Percentiles rank a stretch among this genome's conserved stretches.
Conservation (phyloP, 2,329 filamentous ascomycete species). For the Trichophyton schoenleinii region DNA sequence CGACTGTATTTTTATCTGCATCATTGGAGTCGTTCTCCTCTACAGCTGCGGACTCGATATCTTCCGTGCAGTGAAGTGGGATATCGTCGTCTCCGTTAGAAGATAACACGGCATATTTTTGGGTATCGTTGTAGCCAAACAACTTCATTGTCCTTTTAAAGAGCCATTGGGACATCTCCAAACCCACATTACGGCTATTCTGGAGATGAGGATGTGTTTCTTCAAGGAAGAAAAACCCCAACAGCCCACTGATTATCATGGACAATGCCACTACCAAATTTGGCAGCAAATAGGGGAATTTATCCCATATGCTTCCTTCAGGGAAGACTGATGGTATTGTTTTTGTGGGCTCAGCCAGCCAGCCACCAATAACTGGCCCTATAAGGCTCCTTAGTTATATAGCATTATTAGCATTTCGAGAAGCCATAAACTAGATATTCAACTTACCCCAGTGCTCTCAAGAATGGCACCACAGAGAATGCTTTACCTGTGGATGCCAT, state of each 20-base stretch:
- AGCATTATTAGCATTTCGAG: not conserved
- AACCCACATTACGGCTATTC: not conserved
- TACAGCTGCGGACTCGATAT: not conserved
- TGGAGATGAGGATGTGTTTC: constrained; percentile 9
- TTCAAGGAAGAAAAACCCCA: constrained; percentile 7
- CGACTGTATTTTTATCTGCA: not conserved
- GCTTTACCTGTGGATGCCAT: constrained; percentile 5
- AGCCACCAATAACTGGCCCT: constrained; percentile 8
- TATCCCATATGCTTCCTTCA: constrained; percentile 5
- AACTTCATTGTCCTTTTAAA: not conserved
- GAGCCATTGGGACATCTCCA: not conserved
- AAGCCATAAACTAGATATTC: not conserved
- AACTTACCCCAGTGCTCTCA: constrained; percentile 9
- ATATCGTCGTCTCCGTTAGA: not conserved
- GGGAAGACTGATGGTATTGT: constrained; percentile 4
- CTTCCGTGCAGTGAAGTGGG: not conserved
- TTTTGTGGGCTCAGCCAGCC: constrained; percentile 8
- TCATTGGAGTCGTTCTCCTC: not conserved
- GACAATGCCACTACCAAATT: constrained; percentile 5
- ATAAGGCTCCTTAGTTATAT: constrained; percentile 6
- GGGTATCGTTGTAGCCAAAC: not conserved
- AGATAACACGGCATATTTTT: not conserved
- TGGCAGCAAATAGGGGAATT: constrained; percentile 9
- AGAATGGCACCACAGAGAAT: constrained; percentile 9
- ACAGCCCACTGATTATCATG: not conserved